These are phyloP conservation scores for Pyrenophora seminiperda DNA, from an alignment of 2,329 filamentous ascomycete genomes.

Conservation along the genomic window DNA sequence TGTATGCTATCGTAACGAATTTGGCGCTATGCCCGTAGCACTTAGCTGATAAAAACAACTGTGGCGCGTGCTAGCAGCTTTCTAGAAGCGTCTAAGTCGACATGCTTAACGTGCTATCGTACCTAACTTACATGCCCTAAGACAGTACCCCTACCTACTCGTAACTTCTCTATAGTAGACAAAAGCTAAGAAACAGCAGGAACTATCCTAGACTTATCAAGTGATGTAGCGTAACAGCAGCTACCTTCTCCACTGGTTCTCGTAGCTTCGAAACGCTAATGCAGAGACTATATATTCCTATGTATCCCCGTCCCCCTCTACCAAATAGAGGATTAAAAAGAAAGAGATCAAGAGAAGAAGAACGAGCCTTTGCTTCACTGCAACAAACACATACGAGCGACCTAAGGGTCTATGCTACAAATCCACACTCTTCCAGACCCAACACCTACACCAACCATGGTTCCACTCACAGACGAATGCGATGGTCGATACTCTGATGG, in stretches of 20 bases:
- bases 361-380: background rate
- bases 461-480: constrained; percentile 19
- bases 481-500: constrained; percentile 31
- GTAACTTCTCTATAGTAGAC: background rate
- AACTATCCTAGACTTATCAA: constrained; percentile 1
- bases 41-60: background rate
- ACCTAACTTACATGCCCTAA: too few species aligned
- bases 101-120: too few species aligned
- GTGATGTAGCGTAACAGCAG: background rate
- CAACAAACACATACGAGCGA: background rate
- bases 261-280: constrained; percentile 1
- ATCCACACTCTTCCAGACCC: constrained; percentile 24
- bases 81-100: too few species aligned
- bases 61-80: too few species aligned
- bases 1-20: background rate
- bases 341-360: constrained; percentile 6
- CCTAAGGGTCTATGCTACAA: constrained; percentile 15
- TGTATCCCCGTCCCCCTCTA: constrained; percentile 8
- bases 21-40: background rate
- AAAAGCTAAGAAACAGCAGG: background rate
- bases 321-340: constrained; percentile 4
- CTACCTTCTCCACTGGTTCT: background rate
- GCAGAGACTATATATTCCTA: constrained; percentile 6
- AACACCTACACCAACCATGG: constrained; percentile 18
- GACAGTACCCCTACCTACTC: too few species aligned